phyloP scores from a whole-genome alignment of 192 early-diverging fungal species.

The Coemansia sp. region DNA sequence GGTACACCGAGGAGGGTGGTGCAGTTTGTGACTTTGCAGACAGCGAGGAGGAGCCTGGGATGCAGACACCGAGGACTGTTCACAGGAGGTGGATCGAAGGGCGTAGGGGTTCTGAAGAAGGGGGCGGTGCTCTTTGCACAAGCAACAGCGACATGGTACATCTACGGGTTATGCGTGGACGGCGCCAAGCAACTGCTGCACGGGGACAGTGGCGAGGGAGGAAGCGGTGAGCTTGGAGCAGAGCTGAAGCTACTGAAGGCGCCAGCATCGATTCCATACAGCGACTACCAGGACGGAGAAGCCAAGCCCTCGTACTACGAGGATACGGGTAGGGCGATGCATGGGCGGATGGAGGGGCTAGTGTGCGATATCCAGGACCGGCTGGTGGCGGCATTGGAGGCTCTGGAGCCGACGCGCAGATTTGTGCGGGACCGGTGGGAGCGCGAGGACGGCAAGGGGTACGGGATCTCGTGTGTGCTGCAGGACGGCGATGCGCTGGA shows the following conservation, averaged over 20 bases:
- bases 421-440: constrained; percentile 83
- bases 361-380: constrained; percentile 75
- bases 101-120: background rate
- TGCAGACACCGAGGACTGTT: constrained; percentile 1
- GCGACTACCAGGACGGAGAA: constrained; percentile 28
- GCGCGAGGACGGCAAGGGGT: constrained; percentile 83
- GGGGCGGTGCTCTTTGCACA: background rate
- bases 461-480: constrained; percentile 88
- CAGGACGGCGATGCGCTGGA: constrained; percentile 92
- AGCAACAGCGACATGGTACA: background rate
- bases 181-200: background rate
- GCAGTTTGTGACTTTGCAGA: background rate
- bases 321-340: constrained; percentile 58
- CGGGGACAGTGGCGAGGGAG: background rate
- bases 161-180: constrained; percentile 1
- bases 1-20: background rate
- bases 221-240: background rate
- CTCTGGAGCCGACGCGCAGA: constrained; percentile 61
- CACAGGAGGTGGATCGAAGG: constrained; percentile 1
- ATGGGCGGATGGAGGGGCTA: constrained; percentile 77
- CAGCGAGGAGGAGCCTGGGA: background rate
- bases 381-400: constrained; percentile 65
- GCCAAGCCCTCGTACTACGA: constrained; percentile 32
- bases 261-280: constrained; percentile 30
- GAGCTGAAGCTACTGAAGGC: constrained; percentile 23